These are phyloP conservation scores for Fraxinus ornus DNA, from an alignment of 305 asterid species.

Conservation along the genomic window DNA sequence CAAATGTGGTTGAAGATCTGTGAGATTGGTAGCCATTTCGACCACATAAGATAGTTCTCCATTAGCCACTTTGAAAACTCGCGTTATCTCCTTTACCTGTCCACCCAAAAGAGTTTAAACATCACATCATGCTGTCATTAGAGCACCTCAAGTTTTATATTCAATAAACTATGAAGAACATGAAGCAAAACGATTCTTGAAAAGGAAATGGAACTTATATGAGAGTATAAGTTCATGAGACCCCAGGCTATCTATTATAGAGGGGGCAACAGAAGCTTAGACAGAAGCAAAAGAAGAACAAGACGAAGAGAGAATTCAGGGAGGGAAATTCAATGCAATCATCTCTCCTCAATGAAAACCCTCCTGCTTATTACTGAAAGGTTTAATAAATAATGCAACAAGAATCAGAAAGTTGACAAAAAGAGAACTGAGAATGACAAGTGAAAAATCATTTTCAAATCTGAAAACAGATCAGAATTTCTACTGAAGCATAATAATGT, in stretches of 20 bases:
- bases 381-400: neutral
- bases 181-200: neutral
- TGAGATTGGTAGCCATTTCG: slow-evolving; percentile 56
- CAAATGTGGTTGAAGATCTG: slow-evolving; percentile 51
- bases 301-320: neutral
- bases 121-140: neutral
- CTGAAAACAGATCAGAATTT: neutral
- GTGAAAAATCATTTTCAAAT: neutral
- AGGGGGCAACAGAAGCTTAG: neutral
- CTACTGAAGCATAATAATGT: neutral
- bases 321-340: neutral
- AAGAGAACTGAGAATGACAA: neutral
- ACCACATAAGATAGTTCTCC: slow-evolving; percentile 48
- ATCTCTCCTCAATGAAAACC: neutral
- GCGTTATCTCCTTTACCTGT: slow-evolving; percentile 50
- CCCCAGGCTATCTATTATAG: neutral
- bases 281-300: neutral
- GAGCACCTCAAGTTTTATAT: neutral
- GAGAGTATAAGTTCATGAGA: neutral
- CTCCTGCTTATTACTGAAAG: neutral
- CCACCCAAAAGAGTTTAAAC: neutral
- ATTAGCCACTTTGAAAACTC: slow-evolving; percentile 46
- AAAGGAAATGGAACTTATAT: neutral
- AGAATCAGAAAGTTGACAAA: neutral
- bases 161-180: neutral